phyloP scores from a whole-genome alignment of 768 basidiomycete genomes.

The Leccinum fibrillosum region DNA sequence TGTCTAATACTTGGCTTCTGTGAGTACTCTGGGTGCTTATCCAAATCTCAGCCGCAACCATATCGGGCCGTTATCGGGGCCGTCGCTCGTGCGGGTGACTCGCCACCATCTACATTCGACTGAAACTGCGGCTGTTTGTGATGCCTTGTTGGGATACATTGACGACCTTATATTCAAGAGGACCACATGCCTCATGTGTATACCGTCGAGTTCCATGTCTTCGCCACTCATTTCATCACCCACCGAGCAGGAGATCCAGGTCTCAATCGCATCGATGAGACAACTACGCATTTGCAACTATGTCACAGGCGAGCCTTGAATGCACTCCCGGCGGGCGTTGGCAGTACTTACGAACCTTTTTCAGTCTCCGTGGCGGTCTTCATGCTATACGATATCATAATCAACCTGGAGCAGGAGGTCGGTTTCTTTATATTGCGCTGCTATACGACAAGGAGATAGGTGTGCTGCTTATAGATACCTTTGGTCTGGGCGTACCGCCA shows the following conservation, averaged over 20 bases:
- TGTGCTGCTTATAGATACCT: slow-evolving; percentile 3
- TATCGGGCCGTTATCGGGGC: not conserved
- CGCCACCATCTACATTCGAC: slow-evolving; percentile 2
- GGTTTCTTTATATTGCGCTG: not conserved
- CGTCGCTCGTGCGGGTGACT: not conserved
- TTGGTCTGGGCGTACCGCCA: slow-evolving; percentile 15
- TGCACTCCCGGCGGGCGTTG: not conserved
- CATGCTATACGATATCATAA: slow-evolving; percentile 21
- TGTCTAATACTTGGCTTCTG: not conserved
- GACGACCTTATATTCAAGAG: not conserved
- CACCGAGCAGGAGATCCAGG: slow-evolving; percentile 2
- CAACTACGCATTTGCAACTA: slow-evolving; percentile 19
- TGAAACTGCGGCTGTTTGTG: not conserved
- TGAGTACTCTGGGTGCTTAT: not conserved
- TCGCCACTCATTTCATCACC: not conserved
- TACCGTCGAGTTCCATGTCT: slow-evolving; percentile 6
- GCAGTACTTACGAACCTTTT: not conserved
- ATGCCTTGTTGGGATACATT: not conserved
- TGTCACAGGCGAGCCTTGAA: slow-evolving; percentile 4
- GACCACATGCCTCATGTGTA: not conserved
- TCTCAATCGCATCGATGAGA: slow-evolving; percentile 1
- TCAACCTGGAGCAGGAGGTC: slow-evolving; percentile 22
- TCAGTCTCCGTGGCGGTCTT: slow-evolving; percentile 14
- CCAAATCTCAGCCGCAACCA: not conserved
- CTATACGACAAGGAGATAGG: not conserved